Conservation (phyloP, 202 grass and related monocot species). For the Digitaria exilis region DNA sequence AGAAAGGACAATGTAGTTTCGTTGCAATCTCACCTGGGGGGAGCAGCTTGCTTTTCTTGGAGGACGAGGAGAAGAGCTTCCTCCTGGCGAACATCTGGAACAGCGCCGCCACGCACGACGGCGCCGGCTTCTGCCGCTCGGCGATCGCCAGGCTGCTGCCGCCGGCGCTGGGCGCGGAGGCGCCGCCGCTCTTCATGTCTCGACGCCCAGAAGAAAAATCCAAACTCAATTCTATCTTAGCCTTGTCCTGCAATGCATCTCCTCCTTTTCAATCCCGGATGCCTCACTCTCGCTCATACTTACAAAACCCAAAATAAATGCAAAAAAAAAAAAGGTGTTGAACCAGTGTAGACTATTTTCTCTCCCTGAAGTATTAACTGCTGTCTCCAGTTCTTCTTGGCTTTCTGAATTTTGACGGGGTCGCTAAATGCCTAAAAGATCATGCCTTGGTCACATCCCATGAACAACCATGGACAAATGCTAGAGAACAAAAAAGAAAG, state of each 20-base stretch:
- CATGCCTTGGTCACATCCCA: constrained; percentile 15
- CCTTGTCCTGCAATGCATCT: not conserved
- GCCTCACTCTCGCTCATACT: constrained; percentile 5
- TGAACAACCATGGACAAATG: constrained; percentile 35
- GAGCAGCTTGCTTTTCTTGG: constrained; percentile 60
- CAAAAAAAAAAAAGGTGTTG: not conserved
- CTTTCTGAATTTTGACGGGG: not conserved
- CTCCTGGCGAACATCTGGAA: constrained; percentile 63
- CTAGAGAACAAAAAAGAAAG: constrained; percentile 38
- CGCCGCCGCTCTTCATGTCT: constrained; percentile 38
- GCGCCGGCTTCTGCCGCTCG: constrained; percentile 57
- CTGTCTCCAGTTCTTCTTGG: constrained; percentile 30
- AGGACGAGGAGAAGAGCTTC: constrained; percentile 59
- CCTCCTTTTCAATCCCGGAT: constrained; percentile 36
- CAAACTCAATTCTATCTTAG: not conserved
- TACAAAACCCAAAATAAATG: constrained; percentile 39
- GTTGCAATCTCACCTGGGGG: constrained; percentile 44
- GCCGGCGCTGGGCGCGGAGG: constrained; percentile 18
- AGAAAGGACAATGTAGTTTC: constrained; percentile 17
- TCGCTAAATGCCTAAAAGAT: not conserved
- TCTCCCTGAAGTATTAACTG: constrained; percentile 20
- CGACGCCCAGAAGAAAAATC: not conserved
- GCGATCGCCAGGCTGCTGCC: constrained; percentile 43
- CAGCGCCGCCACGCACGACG: constrained; percentile 59
- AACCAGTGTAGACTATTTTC: constrained; percentile 9